Base-by-base conservation (phyloP, 1,284 basidiomycete genomes). In the Austroboletus niveus region DNA sequence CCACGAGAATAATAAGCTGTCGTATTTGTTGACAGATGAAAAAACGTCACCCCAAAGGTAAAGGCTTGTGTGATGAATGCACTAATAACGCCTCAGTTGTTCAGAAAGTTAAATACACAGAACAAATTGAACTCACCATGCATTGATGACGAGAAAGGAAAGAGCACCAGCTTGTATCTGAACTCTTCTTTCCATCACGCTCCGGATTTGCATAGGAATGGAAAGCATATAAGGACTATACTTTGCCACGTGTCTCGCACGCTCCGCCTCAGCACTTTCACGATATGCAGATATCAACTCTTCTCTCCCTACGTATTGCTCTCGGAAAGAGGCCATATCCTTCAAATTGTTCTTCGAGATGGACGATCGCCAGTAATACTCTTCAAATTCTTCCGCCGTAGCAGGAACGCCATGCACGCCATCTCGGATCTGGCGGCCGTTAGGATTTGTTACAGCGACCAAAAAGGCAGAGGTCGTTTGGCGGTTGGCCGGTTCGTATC, bases 1-100 rank as follows among this genome's bases (percentile, higher is more conserved):
- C 91, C 91, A 20, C 92, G 82, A 14, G 87, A 85, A 75, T 88
- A 95, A 67, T 83, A 89, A 12, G 83, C 85, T 1, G 72, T 67
- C 0, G 92, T 91, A 6, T 74, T 68, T 15, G 83, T 73, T 0
- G 82, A 74, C 45, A 87, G 71, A 5, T 80, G 74, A 56, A 86
- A 75, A 74, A 91, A 96, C 34, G 88, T 79, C 1, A 87, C 89
- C 11, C 92, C 91, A 52, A 87, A 76, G 58, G 92, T 87, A 51
- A 92, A 63, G 9, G 77, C 86, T 68, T 89, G 85, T 40, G 84
- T 60, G n/a, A 84, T 57, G 58, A 78, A 85, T 7, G 78, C 67
- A 5, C 64, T 69, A 11, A 29, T 29, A 29, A 29, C 27, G 2
- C 1, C 31, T 39, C 17, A 5, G 54, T 8, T 29, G 48, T 39